A percentile compares a stretch with the other conserved stretches of the same genome.
Conservation (phyloP, 768 basidiomycete species). For the Cystofilobasidium ferigula region DNA sequence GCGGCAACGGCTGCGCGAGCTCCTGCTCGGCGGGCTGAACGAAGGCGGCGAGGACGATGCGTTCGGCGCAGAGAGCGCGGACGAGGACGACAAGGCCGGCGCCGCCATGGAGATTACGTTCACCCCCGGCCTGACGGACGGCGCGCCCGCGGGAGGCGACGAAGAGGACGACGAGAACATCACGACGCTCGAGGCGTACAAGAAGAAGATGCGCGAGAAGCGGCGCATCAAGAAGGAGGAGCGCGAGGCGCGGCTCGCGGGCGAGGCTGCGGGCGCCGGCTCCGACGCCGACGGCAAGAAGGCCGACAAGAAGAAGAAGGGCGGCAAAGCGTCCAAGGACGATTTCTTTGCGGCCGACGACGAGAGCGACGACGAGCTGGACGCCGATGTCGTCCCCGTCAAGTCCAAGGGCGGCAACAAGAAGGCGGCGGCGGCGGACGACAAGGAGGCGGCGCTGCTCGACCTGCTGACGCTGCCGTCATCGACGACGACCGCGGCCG, state of each 20-base stretch:
- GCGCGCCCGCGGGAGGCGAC: constrained; percentile 22
- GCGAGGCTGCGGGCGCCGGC: not conserved
- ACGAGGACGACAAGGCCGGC: constrained; percentile 15
- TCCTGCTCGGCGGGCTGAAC: constrained; percentile 52
- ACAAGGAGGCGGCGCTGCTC: constrained; percentile 21
- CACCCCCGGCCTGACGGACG: constrained; percentile 61
- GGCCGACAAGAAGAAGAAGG: constrained; percentile 25
- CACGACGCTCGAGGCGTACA: constrained; percentile 80
- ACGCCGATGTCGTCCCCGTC: constrained; percentile 22
- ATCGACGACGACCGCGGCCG: constrained; percentile 46
- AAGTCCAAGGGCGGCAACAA: constrained; percentile 28
- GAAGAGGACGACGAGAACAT: constrained; percentile 49
- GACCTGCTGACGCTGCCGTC: constrained; percentile 39
- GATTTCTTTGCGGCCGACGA: constrained; percentile 62
- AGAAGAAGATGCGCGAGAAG: constrained; percentile 81
- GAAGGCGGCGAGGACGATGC: constrained; percentile 62
- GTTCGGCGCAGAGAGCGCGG: constrained; percentile 50
- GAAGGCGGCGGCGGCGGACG: not conserved
- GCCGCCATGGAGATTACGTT: constrained; percentile 95
- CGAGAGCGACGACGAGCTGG: constrained; percentile 38
- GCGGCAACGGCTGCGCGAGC: constrained; percentile 58
- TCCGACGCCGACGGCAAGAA: constrained; percentile 11
- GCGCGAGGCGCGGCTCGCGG: constrained; percentile 22
- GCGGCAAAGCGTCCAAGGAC: constrained; percentile 43
- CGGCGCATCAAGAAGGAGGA: constrained; percentile 68